These are phyloP conservation scores for Boletus rubropictus DNA, from an alignment of 768 basidiomycete genomes.

Conservation along the genomic window DNA sequence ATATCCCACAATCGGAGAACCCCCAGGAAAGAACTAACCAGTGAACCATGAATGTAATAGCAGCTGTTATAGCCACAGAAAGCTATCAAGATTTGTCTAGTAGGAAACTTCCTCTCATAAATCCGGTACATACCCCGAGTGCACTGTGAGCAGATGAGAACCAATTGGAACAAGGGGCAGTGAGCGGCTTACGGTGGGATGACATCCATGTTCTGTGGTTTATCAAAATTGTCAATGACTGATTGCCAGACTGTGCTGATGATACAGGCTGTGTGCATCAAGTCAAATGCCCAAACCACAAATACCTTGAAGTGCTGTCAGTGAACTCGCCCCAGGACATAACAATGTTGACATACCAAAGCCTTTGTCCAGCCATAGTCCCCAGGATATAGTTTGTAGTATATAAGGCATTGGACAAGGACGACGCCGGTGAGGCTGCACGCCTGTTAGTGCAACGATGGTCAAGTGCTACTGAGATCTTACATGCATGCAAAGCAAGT, in stretches of 20 bases:
- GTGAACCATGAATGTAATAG: conserved; percentile 31
- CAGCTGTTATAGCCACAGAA: conserved; percentile 30
- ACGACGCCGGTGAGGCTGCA: conserved; percentile 29
- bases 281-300: conserved; percentile 25
- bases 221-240: conserved; percentile 22
- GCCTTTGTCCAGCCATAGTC: conserved; percentile 25
- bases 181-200: conserved; percentile 25
- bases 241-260: conserved; percentile 24
- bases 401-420: conserved; percentile 28
- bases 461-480: neutral
- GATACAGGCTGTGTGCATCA: conserved; percentile 28
- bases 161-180: fast-evolving
- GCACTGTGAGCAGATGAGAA: conserved; percentile 12
- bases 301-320: conserved; percentile 17
- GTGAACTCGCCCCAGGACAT: neutral
- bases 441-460: conserved; percentile 4
- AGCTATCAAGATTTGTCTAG: conserved; percentile 12
- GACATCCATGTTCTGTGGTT: conserved; percentile 23
- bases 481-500: conserved; percentile 29
- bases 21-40: conserved; percentile 15
- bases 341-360: conserved; percentile 15
- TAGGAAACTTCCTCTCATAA: neutral
- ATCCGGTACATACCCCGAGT: conserved; percentile 20
- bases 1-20: neutral
- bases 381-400: conserved; percentile 29